Conservation (phyloP, 1,284 basidiomycete species). For the Schizophyllum commune region DNA sequence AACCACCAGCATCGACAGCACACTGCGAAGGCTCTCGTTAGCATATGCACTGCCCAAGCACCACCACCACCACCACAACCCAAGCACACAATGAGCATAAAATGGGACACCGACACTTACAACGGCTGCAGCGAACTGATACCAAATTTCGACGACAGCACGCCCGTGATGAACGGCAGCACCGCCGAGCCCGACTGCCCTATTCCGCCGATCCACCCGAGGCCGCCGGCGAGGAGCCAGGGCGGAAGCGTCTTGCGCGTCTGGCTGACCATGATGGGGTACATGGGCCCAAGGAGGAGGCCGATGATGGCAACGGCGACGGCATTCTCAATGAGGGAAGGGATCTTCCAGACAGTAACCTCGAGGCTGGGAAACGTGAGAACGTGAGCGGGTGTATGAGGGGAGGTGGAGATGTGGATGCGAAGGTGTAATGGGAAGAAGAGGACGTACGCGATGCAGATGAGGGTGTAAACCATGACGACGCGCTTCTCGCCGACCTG, state of each 20-base stretch:
- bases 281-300: slow-evolving; percentile 23
- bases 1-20: too few relatives aligned
- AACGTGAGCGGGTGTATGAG: neutral
- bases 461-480: slow-evolving; percentile 9
- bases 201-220: slow-evolving; percentile 22
- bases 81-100: neutral
- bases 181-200: slow-evolving; percentile 18
- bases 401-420: neutral
- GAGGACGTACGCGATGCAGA: slow-evolving; percentile 15
- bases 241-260: slow-evolving; percentile 17
- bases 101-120: too few relatives aligned
- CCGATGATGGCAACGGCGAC: slow-evolving; percentile 25
- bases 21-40: too few relatives aligned
- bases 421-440: slow-evolving; percentile 16
- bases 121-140: slow-evolving; percentile 1
- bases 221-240: slow-evolving; percentile 18
- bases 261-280: slow-evolving; percentile 20
- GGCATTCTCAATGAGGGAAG: slow-evolving; percentile 37
- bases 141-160: slow-evolving; percentile 10
- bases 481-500: slow-evolving; percentile 11
- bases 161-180: slow-evolving; percentile 19
- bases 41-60: neutral
- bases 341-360: slow-evolving; percentile 43
- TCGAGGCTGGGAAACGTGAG: slow-evolving; percentile 27
- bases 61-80: neutral